Base-by-base conservation (phyloP, 2,329 filamentous ascomycete genomes). In the Niveomyces coronatus region DNA sequence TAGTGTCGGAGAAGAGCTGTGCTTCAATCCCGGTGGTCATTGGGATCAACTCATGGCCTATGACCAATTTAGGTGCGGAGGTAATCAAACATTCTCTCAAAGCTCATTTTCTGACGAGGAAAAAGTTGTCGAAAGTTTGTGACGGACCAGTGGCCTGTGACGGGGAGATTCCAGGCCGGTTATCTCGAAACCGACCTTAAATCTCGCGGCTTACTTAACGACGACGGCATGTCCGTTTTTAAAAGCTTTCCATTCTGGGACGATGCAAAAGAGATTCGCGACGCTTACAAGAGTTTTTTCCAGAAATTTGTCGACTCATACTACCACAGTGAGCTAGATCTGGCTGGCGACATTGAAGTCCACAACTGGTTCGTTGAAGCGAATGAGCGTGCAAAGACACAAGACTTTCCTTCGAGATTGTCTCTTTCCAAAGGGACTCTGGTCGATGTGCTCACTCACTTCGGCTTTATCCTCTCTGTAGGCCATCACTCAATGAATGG, bases 291-390 rank as follows among this genome's bases (percentile, higher is more conserved):
- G 4, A 37, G 40, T 0, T 69, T 69, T 48, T 57, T 67, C 44
- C 47, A 45, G 9, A 39, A 54, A 3, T 64, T 67, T 40, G 53
- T 69, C n/a, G 47, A 61, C 27, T 60, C 65, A 0, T 69, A 66
- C 50, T 71, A 71, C 49, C 4, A 41, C 3, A 46, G 45, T 19
- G 52, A 61, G 32, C 34, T 37, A 2, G 50, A 49, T 6, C 44
- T 70, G 9, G 35, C 39, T 1, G 36, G 40, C 4, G 67, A 71
- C 44, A 16, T 31, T 1, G 67, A 70, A 41, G 47, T 70, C 1
- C 58, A 63, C 39, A 52, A 52, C n/a, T 70, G 65, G 65, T 53
- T 65, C 19, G 31, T 35, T 2, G 65, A 70, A 51, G 61, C 60
- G 17, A 57, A 51, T 34, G 52, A 49, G 2, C 41, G 46, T 1